phyloP scores from a whole-genome alignment of 805 yeast species.

The Pichia nakasei region DNA sequence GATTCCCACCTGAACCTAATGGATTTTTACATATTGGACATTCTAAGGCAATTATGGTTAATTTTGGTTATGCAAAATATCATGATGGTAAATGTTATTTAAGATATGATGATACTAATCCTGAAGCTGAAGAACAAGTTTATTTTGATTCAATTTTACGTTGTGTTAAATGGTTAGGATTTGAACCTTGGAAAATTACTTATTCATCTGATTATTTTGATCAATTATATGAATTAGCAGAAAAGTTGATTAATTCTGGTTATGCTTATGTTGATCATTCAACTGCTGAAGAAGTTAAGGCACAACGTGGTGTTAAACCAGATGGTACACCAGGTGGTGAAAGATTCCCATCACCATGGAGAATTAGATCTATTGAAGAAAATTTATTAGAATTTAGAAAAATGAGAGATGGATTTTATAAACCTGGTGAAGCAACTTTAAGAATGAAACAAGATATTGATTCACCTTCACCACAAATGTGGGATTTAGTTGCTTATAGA shows the following conservation, averaged over 20 bases:
- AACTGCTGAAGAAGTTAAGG: slow-evolving; percentile 83
- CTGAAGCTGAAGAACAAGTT: slow-evolving; percentile 95
- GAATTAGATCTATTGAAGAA: slow-evolving; percentile 62
- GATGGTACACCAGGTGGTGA: slow-evolving; percentile 95
- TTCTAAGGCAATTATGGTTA: slow-evolving; percentile 94
- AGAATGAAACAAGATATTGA: slow-evolving; percentile 93
- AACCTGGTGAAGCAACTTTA: slow-evolving; percentile 86
- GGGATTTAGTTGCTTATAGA: slow-evolving; percentile 98
- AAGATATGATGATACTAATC: slow-evolving; percentile 96
- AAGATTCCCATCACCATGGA: slow-evolving; percentile 73
- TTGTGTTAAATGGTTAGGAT: slow-evolving; percentile 92
- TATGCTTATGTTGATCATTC: slow-evolving; percentile 91
- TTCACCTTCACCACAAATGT: slow-evolving; percentile 97
- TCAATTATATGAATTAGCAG: slow-evolving; percentile 80
- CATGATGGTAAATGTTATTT: slow-evolving; percentile 83
- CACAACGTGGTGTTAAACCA: slow-evolving; percentile 80
- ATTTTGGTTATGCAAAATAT: slow-evolving; percentile 92
- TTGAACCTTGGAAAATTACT: slow-evolving; percentile 86
- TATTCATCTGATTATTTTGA: slow-evolving; percentile 96
- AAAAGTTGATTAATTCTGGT: slow-evolving; percentile 58
- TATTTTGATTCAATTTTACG: slow-evolving; percentile 77
- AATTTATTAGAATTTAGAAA: slow-evolving; percentile 73
- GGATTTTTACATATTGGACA: slow-evolving; percentile 97
- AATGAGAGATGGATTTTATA: slow-evolving; percentile 85
- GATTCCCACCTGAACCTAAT: slow-evolving; percentile 99